Percentiles rank a stretch among this genome's conserved stretches.
phyloP scores from a whole-genome alignment of 805 yeast species.

The Zygotorulaspora chibaensis region DNA sequence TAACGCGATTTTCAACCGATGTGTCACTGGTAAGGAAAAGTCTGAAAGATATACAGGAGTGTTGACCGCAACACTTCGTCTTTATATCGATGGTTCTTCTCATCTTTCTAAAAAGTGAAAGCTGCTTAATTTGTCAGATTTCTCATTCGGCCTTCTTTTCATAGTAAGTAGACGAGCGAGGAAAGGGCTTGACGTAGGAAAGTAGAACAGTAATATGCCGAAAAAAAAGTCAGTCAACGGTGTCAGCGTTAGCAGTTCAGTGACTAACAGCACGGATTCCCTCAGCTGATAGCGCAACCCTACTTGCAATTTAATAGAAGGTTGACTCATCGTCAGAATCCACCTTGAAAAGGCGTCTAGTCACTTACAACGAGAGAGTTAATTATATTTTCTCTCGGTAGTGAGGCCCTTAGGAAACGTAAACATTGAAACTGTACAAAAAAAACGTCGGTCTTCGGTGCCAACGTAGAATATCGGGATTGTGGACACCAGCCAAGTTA shows the following conservation, averaged over 20 bases:
- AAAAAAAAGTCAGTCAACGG: neutral
- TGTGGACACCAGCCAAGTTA: neutral
- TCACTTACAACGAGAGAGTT: neutral
- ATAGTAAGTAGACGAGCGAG: neutral
- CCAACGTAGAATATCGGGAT: no score
- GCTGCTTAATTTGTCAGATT: conserved; percentile 6
- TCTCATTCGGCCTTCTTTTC: neutral
- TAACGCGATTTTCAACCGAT: neutral
- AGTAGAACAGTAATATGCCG: neutral
- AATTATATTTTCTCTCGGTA: neutral
- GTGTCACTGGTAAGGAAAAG: neutral
- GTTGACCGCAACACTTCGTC: neutral
- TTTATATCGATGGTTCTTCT: neutral
- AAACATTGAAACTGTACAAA: no score
- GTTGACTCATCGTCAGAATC: neutral
- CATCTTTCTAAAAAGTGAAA: neutral
- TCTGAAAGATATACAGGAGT: neutral
- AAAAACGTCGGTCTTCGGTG: no score
- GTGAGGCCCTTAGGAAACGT: no score
- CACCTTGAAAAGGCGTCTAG: neutral
- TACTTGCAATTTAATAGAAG: no score
- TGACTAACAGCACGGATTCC: no score
- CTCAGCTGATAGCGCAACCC: no score
- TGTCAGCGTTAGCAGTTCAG: no score
- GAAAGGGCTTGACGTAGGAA: neutral